A percentile compares a stretch with the other conserved stretches of the same genome.
These are phyloP conservation scores for Cymbopogon flexuosus DNA, from an alignment of 202 grass and related monocot species.

Conservation along the genomic window DNA sequence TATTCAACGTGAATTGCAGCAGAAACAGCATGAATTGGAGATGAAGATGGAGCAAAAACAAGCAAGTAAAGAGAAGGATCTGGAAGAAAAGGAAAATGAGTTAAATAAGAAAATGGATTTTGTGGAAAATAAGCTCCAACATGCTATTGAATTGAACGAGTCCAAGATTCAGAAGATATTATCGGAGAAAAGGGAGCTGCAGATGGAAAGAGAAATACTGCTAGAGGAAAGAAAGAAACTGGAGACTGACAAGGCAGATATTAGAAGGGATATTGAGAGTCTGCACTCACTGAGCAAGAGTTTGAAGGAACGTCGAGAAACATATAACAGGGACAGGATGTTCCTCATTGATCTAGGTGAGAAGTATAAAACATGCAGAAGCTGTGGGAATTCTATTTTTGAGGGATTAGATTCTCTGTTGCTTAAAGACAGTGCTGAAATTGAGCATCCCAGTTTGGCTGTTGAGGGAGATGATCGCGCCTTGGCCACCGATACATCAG, in stretches of 20 bases:
- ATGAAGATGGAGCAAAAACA: constrained; percentile 73
- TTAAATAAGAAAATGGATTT: constrained; percentile 61
- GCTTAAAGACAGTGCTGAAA: constrained; percentile 41
- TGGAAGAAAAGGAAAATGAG: constrained; percentile 57
- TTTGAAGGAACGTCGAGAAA: constrained; percentile 63
- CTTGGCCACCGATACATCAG: constrained; percentile 32
- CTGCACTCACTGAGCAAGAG: constrained; percentile 58
- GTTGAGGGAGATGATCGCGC: constrained; percentile 45
- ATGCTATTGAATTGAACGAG: constrained; percentile 55
- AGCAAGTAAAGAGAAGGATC: constrained; percentile 62
- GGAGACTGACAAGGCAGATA: constrained; percentile 65
- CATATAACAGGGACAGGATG: constrained; percentile 60
- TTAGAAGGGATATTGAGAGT: constrained; percentile 74
- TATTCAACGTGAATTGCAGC: constrained; percentile 61
- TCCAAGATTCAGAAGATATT: constrained; percentile 72
- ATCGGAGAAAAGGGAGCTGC: constrained; percentile 49
- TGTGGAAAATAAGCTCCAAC: constrained; percentile 57
- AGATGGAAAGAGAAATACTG: constrained; percentile 52
- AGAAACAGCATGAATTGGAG: constrained; percentile 57
- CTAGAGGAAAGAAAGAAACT: constrained; percentile 53
- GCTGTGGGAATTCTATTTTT: constrained; percentile 56
- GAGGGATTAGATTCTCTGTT: constrained; percentile 53
- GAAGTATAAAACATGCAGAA: constrained; percentile 71
- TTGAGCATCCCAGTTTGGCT: constrained; percentile 58
- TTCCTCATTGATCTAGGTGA: constrained; percentile 51